Evolutionary conservation across 164 flowering plant species (phyloP), one percentile per base, ranked within the genome.

Genomic region (Houttuynia cordata): DNA sequence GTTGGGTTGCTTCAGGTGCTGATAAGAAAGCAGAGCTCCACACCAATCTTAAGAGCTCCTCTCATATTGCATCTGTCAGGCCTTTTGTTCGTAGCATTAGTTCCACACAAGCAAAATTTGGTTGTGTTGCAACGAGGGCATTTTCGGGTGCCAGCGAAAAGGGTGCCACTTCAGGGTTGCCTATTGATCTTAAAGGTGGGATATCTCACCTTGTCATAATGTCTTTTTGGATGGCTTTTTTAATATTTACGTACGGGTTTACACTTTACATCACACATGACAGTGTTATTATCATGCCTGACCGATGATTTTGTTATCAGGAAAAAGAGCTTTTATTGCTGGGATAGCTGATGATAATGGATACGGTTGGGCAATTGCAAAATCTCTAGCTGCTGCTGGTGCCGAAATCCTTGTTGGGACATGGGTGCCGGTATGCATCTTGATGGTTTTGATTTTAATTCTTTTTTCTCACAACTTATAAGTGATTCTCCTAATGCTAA

Each of bases 291-390:
- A 8, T 45, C 9, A 2, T 17, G 1, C 1, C 40, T 34, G 30
- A 4, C 12, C 25, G 21, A 34, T 18, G 6, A 17, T 18, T 57
- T 23, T 40, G 24, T 45, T 66, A 70, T 55, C 68, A 90, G 99
- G 99, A 65, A 93, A 90, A 75, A 79, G 84, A 60, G 99, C 99
- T 62, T 93, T 90, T 75, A 80, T 93, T 65, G 99, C 99, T 68
- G 97, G 97, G 62, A 71, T 88, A 60, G 97, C 97, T 71, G 99
- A 90, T 83, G 99, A 90, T 67, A 86, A 83, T 73, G 97, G 97
- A 37, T 90, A 93, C 76, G 97, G 97, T 58, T 93, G 99, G 99
- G 98, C 96, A n/a, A 93, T 93, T 24, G 98, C 98, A 53, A 93
- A 90, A 70, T 86, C 97, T 65, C 92, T 93, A 40, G 98, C 98